A percentile compares a stretch with the other conserved stretches of the same genome.
These are phyloP conservation scores for Actinomortierella wolfii DNA, from an alignment of 371 early-diverging fungal genomes.

Conservation along the genomic window DNA sequence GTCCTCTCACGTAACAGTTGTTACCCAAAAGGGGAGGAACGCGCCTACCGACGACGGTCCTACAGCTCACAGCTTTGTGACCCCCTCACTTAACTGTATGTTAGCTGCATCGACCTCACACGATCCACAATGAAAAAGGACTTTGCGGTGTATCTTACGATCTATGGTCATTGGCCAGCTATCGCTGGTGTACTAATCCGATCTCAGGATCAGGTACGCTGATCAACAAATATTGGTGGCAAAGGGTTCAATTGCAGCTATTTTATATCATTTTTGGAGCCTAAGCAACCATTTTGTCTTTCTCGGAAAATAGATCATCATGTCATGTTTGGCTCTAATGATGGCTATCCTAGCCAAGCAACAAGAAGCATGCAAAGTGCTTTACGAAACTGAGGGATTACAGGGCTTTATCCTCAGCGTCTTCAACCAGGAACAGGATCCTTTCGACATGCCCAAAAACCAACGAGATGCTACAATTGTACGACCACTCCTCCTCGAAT, in stretches of 20 bases:
- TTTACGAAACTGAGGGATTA: conserved; percentile 8
- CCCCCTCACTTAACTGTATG: no score
- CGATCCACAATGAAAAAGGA: conserved; percentile 30
- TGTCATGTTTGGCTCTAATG: conserved; percentile 25
- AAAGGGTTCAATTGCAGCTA: no score
- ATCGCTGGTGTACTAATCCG: no score
- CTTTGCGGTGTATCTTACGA: conserved; percentile 10
- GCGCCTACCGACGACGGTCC: no score
- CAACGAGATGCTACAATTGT: conserved; percentile 23
- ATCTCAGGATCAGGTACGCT: no score
- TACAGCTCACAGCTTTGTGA: no score
- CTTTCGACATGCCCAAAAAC: conserved; percentile 18
- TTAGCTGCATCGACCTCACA: conserved; percentile 36
- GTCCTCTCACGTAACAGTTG: background rate
- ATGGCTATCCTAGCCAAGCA: conserved; percentile 18
- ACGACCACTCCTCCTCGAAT: no score
- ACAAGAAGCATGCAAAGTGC: background rate
- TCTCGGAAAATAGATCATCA: conserved; percentile 22
- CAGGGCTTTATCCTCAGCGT: conserved; percentile 9
- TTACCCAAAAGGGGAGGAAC: no score
- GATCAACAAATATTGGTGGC: no score
- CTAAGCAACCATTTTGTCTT: no score
- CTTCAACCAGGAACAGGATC: conserved; percentile 37
- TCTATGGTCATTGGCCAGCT: no score
- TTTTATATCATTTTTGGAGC: no score